Base-by-base conservation (phyloP, 768 basidiomycete species). In the Mycena amicta region DNA sequence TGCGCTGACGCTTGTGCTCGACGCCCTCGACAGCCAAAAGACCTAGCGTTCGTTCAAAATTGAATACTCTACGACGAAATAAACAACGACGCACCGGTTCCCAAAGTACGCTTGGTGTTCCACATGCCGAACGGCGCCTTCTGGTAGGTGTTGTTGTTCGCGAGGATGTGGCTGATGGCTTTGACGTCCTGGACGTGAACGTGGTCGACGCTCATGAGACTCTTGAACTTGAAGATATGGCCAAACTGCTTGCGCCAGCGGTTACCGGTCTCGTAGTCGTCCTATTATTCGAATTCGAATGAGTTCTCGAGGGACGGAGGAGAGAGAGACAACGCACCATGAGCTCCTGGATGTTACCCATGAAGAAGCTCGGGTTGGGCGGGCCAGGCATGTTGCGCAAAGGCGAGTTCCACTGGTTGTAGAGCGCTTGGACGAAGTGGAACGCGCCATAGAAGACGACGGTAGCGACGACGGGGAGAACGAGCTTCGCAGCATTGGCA, bases 121-220 rank as follows among this genome's bases (percentile, higher is more conserved):
- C 18, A 8, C 33, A 31, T 0, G 60, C 5, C 13, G 15, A 45
- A 50, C 2, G 69, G 65, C 0, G 81, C 72, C 62, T 83, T 84
- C 43, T 76, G 75, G 43, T 80, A 83, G 33, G 71, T 68, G 6
- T 72, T 65, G 8, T 70, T 66, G 55, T 84, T 77, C 2, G 69
- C 68, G 13, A 87, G 71, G 52, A 87, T 72, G 59, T 85, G 78
- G 15, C 75, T 71, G 25, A 86, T 20, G 1, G 83, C 84, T 5
- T 75, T 73, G 1, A 78, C 70, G 60, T 87, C 85, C 41, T 71
- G 56, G 0, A 83, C 83, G 64, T 76, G 69, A n/a, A 84, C n/a
- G 12, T 72, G 68, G 30, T 27, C 27, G 25, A n/a, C 43, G 22
- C 43, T 45, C 15, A 45, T 8, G 8, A 45, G 22, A 16, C 15